Conservation (phyloP, 2,329 filamentous ascomycete genomes). For the Phialophora verrucosa region DNA sequence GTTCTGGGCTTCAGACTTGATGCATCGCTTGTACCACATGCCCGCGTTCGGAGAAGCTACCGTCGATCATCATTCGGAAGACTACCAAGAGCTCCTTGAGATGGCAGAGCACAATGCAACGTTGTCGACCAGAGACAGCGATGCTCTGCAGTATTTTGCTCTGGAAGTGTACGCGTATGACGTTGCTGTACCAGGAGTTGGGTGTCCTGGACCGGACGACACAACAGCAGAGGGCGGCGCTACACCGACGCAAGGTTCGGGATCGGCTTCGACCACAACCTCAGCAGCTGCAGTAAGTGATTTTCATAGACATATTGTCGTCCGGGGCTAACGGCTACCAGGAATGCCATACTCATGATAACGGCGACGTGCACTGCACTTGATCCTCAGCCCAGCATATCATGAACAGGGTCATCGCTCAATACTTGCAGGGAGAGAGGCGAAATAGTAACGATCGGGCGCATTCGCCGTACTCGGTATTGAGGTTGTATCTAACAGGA, state of each 20-base stretch:
- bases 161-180: slow-evolving; percentile 70
- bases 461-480: no score
- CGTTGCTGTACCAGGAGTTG: slow-evolving; percentile 66
- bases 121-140: slow-evolving; percentile 62
- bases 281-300: background rate
- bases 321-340: background rate
- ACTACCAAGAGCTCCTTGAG: slow-evolving; percentile 61
- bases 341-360: background rate
- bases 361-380: slow-evolving; percentile 3
- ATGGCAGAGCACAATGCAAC: slow-evolving; percentile 59
- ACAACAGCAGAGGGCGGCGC: background rate
- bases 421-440: background rate
- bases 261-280: background rate
- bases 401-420: background rate
- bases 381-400: background rate
- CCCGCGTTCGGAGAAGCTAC: slow-evolving; percentile 63
- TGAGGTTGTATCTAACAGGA: no score
- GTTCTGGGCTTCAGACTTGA: slow-evolving; percentile 70
- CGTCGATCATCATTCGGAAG: slow-evolving; percentile 68
- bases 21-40: slow-evolving; percentile 71
- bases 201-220: slow-evolving; percentile 59
- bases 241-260: background rate
- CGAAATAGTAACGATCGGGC: background rate
- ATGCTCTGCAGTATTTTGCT: slow-evolving; percentile 71
- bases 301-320: background rate